Evolutionary conservation across 371 early-diverging fungal genomes (phyloP).

Genomic region (Mucor ambiguus): DNA sequence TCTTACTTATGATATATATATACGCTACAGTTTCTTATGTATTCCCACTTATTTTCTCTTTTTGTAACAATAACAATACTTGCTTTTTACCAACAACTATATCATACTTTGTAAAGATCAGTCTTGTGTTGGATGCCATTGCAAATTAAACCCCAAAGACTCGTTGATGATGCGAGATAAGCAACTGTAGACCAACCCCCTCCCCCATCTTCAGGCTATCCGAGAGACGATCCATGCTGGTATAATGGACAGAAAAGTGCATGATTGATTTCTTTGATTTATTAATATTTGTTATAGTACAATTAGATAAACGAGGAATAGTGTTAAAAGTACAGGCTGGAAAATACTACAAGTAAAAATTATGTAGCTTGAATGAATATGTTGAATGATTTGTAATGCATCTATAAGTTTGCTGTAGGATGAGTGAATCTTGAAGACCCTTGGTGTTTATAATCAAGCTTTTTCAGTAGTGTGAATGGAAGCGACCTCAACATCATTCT

Average conservation of each 20-base stretch:
- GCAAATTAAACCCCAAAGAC: no score
- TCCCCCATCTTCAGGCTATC: no score
- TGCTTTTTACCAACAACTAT: not conserved
- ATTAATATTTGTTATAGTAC: not conserved
- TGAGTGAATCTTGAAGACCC: not conserved
- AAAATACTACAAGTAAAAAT: not conserved
- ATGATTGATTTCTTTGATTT: no score
- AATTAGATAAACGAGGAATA: not conserved
- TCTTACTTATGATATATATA: not conserved
- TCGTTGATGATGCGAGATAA: no score
- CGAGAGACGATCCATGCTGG: no score
- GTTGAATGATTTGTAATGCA: not conserved
- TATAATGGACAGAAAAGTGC: no score
- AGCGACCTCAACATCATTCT: slow-evolving; percentile 11
- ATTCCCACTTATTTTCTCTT: not conserved
- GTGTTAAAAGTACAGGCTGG: not conserved
- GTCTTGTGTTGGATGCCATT: no score
- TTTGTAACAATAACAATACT: not conserved
- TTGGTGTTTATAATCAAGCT: not conserved
- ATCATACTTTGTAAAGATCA: no score
- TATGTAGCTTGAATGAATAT: not conserved
- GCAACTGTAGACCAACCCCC: no score
- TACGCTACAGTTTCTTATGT: not conserved
- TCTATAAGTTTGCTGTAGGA: not conserved
- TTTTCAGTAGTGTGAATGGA: not conserved